Evolutionary conservation across 306 rosid species (phyloP), one percentile per base, ranked within the genome.

Genomic region (Rosa chinensis): DNA sequence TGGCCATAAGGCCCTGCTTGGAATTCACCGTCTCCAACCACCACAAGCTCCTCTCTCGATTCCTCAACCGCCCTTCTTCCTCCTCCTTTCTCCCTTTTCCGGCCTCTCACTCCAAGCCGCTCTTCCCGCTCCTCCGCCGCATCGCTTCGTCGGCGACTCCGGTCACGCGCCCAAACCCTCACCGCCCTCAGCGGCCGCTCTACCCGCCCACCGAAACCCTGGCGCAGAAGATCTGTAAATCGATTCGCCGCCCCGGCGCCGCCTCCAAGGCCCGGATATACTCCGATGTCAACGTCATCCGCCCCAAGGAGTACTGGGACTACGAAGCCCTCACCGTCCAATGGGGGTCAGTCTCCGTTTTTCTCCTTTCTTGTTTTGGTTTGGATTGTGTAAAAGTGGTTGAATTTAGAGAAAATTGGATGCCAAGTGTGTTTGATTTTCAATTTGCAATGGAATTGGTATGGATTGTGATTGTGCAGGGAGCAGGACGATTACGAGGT

Each of bases 161-260:
- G 5, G 66, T 79, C 80, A 50, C 89, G 62, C 84, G 72, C 71
- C 71, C 81, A 58, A 44, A 25, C n/a, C 82, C 76, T 37, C 59
- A 8, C 77, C 79, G 18, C 66, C 92, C 58, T 48, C 79, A 4
- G 32, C 88, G 76, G 80, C 81, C 79, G 17, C 77, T 59, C 49
- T 73, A 81, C 5, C 84, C 82, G 40, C 50, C 39, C 11, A 21
- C 74, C 66, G 88, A 78, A 87, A 79, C 87, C 86, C 94, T 95
- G 99, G 92, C 99, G 44, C 98, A 95, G 90, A 95, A 95, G 87
- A 91, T 95, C 73, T 97, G 94, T 3, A 95, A 95, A 79, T 80
- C 98, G 64, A 87, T 90, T 66, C 99, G 99, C 92, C 97, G 97
- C 43, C 92, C 99, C 42, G 99, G 99, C 92, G 99, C 96, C 61